Base-by-base conservation (phyloP, 1,139 yeast genomes). In the Diutina sp. region DNA sequence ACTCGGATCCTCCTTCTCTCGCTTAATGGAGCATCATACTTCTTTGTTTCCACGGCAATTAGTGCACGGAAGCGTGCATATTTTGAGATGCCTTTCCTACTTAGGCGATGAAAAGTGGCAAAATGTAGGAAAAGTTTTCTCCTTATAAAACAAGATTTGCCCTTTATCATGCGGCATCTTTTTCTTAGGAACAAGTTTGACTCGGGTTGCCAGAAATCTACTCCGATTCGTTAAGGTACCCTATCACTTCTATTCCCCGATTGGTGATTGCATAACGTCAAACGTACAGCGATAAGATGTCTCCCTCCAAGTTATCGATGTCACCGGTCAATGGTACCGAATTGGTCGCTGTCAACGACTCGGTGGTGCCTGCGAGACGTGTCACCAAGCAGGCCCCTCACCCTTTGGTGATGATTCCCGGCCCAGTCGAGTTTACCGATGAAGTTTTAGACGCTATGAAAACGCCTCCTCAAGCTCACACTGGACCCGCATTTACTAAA, bases 401-500 rank as follows among this genome's bases (percentile, higher is more conserved):
- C n/a, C 18, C 53, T n/a, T 30, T 55, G 28, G 57, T 55, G 45
- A 55, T 55, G 57, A 52, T 55, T 16, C 57, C 57, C n/a, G 57
- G 57, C 5, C 57, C 57, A 6, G 52, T 55, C 7, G 57, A 55
- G 28, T 55, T 55, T 53, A 51, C 55, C 12, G 55, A 51, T 32
- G 54, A 28, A 16, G 57, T 55, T 29, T 52, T 55, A 30, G 46
- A 16, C 21, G 55, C 57, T 11, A 55, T 55, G 57, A 11, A 38
- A 16, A 45, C 54, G 6, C 55, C 57, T 9, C 52, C 55, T 9
- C 51, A 46, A 45, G 57, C 57, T 18, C 57, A 55, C 44, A 55
- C 57, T 6, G 55, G 55, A 2, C 44, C 53, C 5, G 51, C 46
- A 16, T 55, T 55, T 28, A 54, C 53, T 12, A 47, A 44, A 25